These are phyloP conservation scores for Lachnellula willkommii DNA, from an alignment of 2,329 filamentous ascomycete species.

Conservation along the genomic window DNA sequence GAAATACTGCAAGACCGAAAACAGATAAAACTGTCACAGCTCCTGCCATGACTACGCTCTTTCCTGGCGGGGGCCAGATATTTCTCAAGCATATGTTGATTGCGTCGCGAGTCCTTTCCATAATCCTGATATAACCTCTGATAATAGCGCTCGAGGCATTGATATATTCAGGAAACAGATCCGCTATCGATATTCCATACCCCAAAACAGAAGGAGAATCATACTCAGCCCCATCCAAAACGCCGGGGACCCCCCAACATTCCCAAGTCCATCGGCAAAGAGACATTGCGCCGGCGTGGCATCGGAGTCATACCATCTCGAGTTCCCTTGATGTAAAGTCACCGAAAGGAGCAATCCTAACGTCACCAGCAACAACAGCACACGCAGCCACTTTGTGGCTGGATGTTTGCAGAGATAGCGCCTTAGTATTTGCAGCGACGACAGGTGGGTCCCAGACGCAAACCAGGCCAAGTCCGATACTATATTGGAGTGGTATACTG, in stretches of 20 bases:
- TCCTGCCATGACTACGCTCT: not conserved
- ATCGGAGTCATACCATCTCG: not conserved
- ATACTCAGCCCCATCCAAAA: not conserved
- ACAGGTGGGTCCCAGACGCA: not conserved
- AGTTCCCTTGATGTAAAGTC: not conserved
- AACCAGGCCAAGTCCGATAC: not conserved
- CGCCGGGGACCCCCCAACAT: not conserved
- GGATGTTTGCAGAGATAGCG: not conserved
- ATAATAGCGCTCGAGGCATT: not conserved
- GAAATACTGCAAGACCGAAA: not conserved
- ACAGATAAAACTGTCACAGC: not conserved
- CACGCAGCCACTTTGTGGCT: not conserved
- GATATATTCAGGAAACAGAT: not conserved
- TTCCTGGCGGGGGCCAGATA: not conserved
- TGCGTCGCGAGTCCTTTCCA: not conserved
- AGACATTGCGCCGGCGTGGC: not conserved
- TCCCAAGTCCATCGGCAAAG: not conserved
- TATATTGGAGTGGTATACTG: not conserved
- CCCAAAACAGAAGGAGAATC: not conserved
- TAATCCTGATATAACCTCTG: not conserved
- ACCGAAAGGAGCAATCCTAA: not conserved
- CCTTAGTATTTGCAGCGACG: not conserved
- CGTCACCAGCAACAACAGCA: not conserved
- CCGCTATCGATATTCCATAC: not conserved
- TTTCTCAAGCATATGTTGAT: not conserved